phyloP scores from a whole-genome alignment of 495 filamentous ascomycete genomes.

The Tuber indicum region DNA sequence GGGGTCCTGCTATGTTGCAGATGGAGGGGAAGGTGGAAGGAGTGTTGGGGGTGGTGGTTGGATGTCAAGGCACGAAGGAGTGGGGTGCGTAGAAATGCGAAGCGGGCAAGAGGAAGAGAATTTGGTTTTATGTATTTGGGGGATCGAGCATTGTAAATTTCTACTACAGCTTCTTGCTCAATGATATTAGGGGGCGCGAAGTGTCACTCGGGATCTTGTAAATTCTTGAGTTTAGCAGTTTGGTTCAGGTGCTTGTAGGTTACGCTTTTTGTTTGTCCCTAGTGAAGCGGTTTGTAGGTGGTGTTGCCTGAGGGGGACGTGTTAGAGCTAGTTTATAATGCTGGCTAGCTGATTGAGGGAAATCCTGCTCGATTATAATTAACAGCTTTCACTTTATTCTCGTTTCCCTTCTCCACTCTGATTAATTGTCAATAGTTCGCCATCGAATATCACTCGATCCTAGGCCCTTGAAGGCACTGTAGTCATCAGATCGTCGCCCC shows the following conservation, averaged over 20 bases:
- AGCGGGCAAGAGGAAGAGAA: conserved; percentile 21
- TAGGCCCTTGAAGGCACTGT: neutral
- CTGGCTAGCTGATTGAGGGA: neutral
- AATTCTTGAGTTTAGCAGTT: neutral
- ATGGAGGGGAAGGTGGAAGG: conserved; percentile 33
- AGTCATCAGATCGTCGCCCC: neutral
- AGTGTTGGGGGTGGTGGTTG: conserved; percentile 29
- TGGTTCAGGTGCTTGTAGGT: too few species aligned
- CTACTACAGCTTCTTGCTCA: neutral
- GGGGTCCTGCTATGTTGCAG: conserved; percentile 19
- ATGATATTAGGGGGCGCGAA: neutral
- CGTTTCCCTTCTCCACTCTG: neutral
- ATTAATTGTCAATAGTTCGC: neutral
- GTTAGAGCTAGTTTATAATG: neutral
- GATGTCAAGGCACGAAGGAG: conserved; percentile 38
- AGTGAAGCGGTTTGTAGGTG: too few species aligned
- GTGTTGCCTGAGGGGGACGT: neutral
- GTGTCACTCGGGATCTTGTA: neutral
- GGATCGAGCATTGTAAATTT: neutral
- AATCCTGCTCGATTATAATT: neutral
- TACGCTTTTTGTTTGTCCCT: too few species aligned
- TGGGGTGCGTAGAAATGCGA: conserved; percentile 27
- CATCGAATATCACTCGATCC: neutral
- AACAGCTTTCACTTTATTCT: neutral
- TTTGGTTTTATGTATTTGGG: neutral